These are phyloP conservation scores for Phytophthora sojae DNA, from an alignment of 352 stramenopile genomes.

Conservation along the genomic window DNA sequence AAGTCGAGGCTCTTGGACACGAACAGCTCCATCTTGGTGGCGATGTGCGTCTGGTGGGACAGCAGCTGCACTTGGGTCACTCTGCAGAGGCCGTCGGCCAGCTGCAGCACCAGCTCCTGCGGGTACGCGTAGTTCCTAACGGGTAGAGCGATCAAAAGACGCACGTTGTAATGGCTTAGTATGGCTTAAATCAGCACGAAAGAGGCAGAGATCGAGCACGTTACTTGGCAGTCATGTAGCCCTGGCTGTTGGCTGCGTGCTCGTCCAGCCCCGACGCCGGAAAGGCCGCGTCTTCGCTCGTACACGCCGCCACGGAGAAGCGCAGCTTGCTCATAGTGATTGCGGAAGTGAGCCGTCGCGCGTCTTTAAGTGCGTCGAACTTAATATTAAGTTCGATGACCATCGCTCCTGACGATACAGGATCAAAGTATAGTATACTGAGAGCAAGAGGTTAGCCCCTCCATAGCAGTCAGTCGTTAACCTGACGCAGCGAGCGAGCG, in stretches of 20 bases:
- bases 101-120: conserved; percentile 91
- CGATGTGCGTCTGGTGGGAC: conserved; percentile 93
- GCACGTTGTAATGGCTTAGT: no score
- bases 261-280: conserved; percentile 87
- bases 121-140: conserved; percentile 92
- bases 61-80: conserved; percentile 91
- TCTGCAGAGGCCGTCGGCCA: conserved; percentile 72
- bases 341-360: not conserved
- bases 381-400: no score
- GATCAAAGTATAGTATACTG: no score
- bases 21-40: conserved; percentile 94
- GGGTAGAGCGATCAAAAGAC: not conserved
- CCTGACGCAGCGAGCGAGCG: no score
- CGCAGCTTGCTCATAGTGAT: conserved; percentile 83
- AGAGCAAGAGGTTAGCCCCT: no score
- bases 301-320: conserved; percentile 86
- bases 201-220: not conserved
- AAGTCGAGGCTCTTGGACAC: conserved; percentile 61
- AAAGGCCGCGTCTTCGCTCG: conserved; percentile 89
- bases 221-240: conserved; percentile 86
- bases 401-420: conserved; percentile 9
- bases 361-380: no score
- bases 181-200: no score
- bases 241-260: conserved; percentile 63
- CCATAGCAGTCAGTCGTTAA: conserved; percentile 22